Base-by-base conservation (phyloP, 257 asterid species). In the Orobanche coerulescens region DNA sequence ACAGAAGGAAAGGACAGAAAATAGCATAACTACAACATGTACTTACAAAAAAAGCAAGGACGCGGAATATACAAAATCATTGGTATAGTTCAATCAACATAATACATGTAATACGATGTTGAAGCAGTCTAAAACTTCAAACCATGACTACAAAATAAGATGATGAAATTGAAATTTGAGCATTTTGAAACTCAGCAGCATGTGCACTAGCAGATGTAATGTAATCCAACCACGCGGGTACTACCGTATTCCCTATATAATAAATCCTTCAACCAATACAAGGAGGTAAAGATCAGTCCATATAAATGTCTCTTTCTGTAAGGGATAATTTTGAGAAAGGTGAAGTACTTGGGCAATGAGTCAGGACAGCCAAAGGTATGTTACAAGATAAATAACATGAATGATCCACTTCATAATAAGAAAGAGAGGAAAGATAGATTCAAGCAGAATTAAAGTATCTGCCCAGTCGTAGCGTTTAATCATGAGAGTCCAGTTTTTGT, bases 141-240 rank as follows among this genome's bases (percentile, higher is more conserved):
- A 37, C 47, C 64, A 42, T 55, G 37, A 42, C 52, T 28, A 43
- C 23, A 30, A 30, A 59, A 59, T 16, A 7, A 4, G 37, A 48
- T 14, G 19, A 22, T 48, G 26, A 33, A 34, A 47, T 22, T 8
- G 28, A 51, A 37, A 19, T 20, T 51, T 54, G 22, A 31, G 28
- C n/a, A 65, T 65, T 37, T 65, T 61, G 66, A 44, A 22, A 66
- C 56, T 54, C 58, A 66, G 58, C 25, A 66, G 31, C 48, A 43
- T 12, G 48, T 55, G 37, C 52, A 46, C 52, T 15, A 15, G 24
- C 52, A 15, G 9, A 18, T 46, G 20, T 15, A 4, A 8, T 46
- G 23, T 46, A 46, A 18, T 46, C 52, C 52, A 46, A 46, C 24
- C 26, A n/a, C 7, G 25, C 25, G 18, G 23, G 22, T 15, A 43